These are phyloP conservation scores for Chrysoporthe puriensis DNA, from an alignment of 2,329 filamentous ascomycete genomes.

Conservation along the genomic window DNA sequence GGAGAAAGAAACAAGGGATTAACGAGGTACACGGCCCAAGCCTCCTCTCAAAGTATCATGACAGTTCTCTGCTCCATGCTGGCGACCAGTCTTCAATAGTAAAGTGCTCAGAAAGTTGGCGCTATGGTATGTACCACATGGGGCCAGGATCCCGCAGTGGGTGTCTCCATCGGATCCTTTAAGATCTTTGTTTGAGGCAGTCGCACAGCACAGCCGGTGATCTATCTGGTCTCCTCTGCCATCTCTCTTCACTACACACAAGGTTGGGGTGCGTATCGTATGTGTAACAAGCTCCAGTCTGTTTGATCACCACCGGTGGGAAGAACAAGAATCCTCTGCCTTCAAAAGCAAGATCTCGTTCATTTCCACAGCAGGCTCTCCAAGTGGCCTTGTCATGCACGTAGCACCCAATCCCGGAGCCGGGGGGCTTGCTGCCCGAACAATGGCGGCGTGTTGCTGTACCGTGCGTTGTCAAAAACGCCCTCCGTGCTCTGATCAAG, in stretches of 20 bases:
- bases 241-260: background rate
- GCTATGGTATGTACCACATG: background rate
- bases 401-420: background rate
- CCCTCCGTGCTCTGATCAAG: background rate
- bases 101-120: background rate
- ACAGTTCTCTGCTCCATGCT: background rate
- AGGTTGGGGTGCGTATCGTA: background rate
- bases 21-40: background rate
- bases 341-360: background rate
- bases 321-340: background rate
- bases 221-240: background rate
- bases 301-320: background rate
- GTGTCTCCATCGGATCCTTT: background rate
- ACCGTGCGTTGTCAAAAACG: background rate
- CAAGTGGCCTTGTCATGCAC: background rate
- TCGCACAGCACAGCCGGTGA: background rate
- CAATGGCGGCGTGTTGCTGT: background rate
- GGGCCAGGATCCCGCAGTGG: background rate
- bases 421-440: background rate
- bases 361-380: background rate
- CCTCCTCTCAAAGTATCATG: background rate
- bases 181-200: background rate
- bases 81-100: background rate
- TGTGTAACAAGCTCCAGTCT: background rate
- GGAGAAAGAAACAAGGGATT: background rate